Evolutionary conservation across 225 moss, liverwort and hornwort genomes (phyloP), one percentile per base, ranked within the genome.

Genomic region (Bryoerythrophyllum caledonicum): DNA sequence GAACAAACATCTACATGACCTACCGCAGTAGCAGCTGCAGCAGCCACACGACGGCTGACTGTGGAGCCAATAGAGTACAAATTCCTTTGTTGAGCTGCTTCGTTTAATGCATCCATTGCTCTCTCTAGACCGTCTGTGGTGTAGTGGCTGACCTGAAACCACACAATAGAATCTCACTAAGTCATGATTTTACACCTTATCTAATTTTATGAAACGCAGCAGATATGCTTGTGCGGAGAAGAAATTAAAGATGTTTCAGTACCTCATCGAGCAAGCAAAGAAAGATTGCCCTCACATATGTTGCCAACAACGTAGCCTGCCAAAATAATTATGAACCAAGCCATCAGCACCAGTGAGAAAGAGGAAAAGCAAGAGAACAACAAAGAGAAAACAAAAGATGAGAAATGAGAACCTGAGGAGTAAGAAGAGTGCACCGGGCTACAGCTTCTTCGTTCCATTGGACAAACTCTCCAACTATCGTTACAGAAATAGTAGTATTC

Each of bases 391-490:
- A 34, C 17, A 2, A 17, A 5, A 51, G 34, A 51, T 34, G 51
- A 17, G 19, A 52, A 53, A 51, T 34, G 21, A 58, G 80, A 80
- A 99, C 99, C 93, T 99, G 93, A 41, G 90, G 85, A 60, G 95
- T 99, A 53, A 99, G 92, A 60, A 99, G 83, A 71, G 80, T 89
- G 77, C 99, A 95, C 48, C 99, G 99, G 68, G 91, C 91, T 62
- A 99, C 78, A 85, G 99, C 93, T 79, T 99, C 99, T 82, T 99
- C 99, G 77, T 99, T 99, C 99, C 99, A 99, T 58, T 91, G 89
- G 37, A 99, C 93, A 76, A 95, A 99, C 82, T 99, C 95, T 69
- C 95, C 86, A 34, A 99, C 99, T 72, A 93, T 88, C 79, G 89
- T 90, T 23, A 92, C 92, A 81, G 93, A 93, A 59, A 95, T 99